Evolutionary conservation across 176 grass and related monocot species (phyloP).

Genomic region (Rhynchospora pubera): DNA sequence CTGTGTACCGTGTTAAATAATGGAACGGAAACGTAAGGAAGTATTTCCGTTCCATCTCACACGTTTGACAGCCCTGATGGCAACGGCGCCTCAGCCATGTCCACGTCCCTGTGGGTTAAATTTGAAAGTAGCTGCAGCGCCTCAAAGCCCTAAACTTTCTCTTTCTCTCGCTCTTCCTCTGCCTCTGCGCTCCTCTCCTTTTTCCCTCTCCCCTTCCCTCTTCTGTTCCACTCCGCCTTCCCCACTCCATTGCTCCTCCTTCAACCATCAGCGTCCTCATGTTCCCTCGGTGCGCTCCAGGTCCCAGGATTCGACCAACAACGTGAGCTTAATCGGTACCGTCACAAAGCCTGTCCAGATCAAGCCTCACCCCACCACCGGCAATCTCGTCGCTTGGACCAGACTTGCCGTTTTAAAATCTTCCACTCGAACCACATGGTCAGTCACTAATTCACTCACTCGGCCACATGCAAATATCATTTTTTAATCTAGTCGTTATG

Average conservation of each 20-base stretch:
- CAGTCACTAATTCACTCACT: neutral
- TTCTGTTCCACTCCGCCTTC: neutral
- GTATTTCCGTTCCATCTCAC: no score
- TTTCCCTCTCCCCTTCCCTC: no score
- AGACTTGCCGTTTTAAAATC: slow-evolving; percentile 74
- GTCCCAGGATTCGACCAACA: slow-evolving; percentile 72
- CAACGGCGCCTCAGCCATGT: slow-evolving; percentile 5
- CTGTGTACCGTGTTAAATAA: no score
- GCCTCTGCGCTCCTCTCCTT: neutral
- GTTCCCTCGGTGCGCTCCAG: slow-evolving; percentile 52
- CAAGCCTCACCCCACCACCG: slow-evolving; percentile 57
- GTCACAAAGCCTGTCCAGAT: slow-evolving; percentile 63
- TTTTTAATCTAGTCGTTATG: no score
- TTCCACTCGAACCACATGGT: slow-evolving; percentile 70
- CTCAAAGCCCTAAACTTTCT: slow-evolving; percentile 19
- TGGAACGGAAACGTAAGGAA: no score
- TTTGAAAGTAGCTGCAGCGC: neutral
- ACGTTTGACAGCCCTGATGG: no score
- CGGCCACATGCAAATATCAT: no score
- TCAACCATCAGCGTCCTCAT: neutral
- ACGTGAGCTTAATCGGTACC: slow-evolving; percentile 62
- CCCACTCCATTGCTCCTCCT: slow-evolving; percentile 7
- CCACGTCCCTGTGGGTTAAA: no score
- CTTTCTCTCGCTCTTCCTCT: neutral
- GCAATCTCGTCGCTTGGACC: slow-evolving; percentile 58